Evolutionary conservation across 1,139 yeast species (phyloP).

Genomic region (Pichiaceae sp.): DNA sequence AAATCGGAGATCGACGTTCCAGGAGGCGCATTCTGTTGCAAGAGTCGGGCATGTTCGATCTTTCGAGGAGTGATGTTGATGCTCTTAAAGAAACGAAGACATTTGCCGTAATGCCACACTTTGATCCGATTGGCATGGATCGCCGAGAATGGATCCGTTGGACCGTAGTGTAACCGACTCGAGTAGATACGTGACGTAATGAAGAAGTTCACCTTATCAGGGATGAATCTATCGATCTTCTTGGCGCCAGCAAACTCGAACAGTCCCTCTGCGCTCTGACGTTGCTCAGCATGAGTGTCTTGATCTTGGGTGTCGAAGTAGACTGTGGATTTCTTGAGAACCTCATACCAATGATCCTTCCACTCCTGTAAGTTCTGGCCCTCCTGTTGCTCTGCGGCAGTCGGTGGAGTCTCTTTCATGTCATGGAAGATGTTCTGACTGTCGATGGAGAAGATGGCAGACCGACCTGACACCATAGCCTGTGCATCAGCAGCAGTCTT

Average conservation of each 20-base stretch:
- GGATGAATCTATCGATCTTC: constrained; percentile 20
- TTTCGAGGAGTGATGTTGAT: constrained; percentile 34
- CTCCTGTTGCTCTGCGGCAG: constrained; percentile 20
- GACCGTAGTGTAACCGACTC: constrained; percentile 25
- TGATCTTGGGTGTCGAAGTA: constrained; percentile 20
- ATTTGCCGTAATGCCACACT: constrained; percentile 86
- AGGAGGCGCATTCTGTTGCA: neutral
- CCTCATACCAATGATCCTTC: constrained; percentile 26
- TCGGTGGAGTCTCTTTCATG: constrained; percentile 26
- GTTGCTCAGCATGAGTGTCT: constrained; percentile 16
- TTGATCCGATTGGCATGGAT: constrained; percentile 58
- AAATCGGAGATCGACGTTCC: constrained; percentile 1
- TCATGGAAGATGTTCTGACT: constrained; percentile 18
- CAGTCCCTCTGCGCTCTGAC: constrained; percentile 18
- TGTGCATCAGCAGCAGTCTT: constrained; percentile 1
- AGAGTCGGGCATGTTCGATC: constrained; percentile 22
- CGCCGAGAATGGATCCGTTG: constrained; percentile 55
- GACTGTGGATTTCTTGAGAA: constrained; percentile 18
- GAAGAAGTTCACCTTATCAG: constrained; percentile 27
- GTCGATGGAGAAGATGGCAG: neutral
- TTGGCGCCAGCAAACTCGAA: constrained; percentile 22
- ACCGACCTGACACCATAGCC: neutral
- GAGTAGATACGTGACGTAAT: constrained; percentile 50
- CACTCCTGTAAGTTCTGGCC: constrained; percentile 20
- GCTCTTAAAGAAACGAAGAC: constrained; percentile 68